Base-by-base conservation (phyloP, 371 early-diverging fungal genomes). In the Lichtheimia hyalospora region DNA sequence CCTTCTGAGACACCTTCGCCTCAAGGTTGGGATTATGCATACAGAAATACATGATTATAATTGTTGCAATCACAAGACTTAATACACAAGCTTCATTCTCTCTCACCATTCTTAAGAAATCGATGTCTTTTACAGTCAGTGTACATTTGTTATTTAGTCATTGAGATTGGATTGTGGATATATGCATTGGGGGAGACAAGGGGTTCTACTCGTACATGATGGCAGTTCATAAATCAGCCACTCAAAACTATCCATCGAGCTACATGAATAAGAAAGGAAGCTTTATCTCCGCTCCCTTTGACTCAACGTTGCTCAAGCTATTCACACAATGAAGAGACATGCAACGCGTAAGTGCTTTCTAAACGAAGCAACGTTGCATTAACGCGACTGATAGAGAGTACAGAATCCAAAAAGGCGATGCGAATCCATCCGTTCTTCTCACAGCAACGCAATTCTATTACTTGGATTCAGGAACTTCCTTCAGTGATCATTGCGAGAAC, bases 1-100 rank as follows among this genome's bases (percentile, higher is more conserved):
- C 84, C 89, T 39, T 88, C 89, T 4, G 91, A 90, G 63, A 90
- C 91, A 20, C 89, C 91, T 20, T 79, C 89, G 43, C 67, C 77
- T 42, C 76, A 81, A 68, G 83, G 84, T 57, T 90, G 90, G 90
- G 82, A 90, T 66, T 85, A 87, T 61, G 57, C 75, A n/a, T 78
- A 70, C 66, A 81, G 71, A 60, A 70, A 69, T 24, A 39, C 59
- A 14, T 14, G 14, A 49, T 23, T 4, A 8, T 34, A 34, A 10
- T 34, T 34, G 34, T 34, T 8, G 34, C 10, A 34, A 8, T 34
- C 10, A 8, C 34, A 34, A 10, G 34, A 34, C 2, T 34, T 34
- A 34, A 34, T 34, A 34, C 10, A 34, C 34, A 34, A n/a, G n/a
- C n/a, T 34, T 8, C 34, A 34, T 34, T 34, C n/a, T n/a, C n/a